Evolutionary conservation across 169 alveolate genomes (phyloP), one percentile per base, ranked within the genome.

Genomic region (Plasmodium adleri): DNA sequence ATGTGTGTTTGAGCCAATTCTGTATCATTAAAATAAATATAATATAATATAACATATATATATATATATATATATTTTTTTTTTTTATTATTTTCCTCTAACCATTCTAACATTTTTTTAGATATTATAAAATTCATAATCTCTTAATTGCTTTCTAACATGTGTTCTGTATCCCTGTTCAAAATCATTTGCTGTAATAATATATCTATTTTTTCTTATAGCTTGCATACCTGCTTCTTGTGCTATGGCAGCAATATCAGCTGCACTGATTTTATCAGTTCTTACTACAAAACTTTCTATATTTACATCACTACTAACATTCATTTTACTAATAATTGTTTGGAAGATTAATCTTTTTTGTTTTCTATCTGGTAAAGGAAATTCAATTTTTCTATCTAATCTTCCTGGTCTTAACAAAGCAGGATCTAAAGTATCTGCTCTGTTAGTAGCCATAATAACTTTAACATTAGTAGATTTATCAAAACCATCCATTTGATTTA

Each of bases 201-300:
- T 71, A 54, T 85, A 95, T 92, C 99, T 94, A 93, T 99, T 99
- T 93, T 98, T 98, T 74, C 99, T 97, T 10, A 99, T 99, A 10
- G 99, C 99, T 88, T 98, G 99, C 98, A 99, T 97, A 32, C 99
- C 99, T 1, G 99, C 99, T 91, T 99, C 99, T 85, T 97, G 98
- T 83, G 99, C 98, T 70, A 99, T 98, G 45, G 99, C 99, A 32
- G 99, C 97, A 85, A 99, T 97, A 93, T 99, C 99, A 49, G 99
- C 99, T 20, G 99, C 99, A 62, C 99, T 96, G 47, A 98, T 96
- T 93, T 97, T 98, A 91, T 98, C 99, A 68, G 99, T 99, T 89
- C 99, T 96, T 32, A 97, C 95, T 12, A 98, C 99, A 89, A 94
- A 98, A 68, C 96, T 98, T 92, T 98, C 99, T 22, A 98, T 96